Conservation (phyloP, 2,329 filamentous ascomycete genomes). For the Myriosclerotinia curreyana region DNA sequence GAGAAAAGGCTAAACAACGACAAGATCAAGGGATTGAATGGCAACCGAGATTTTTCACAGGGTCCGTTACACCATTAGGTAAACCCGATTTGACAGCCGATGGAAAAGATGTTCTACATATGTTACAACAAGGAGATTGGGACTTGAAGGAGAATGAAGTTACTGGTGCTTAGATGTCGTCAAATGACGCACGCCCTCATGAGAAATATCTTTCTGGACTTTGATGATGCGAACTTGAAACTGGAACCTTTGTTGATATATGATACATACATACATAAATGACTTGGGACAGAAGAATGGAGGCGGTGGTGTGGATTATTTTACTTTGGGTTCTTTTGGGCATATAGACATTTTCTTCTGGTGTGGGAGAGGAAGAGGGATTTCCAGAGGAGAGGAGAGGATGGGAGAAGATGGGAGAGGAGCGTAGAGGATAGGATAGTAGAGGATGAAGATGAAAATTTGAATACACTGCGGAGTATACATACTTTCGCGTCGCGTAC, state of each 20-base stretch:
- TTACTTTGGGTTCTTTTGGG: not conserved
- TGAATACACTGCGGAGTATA: not conserved
- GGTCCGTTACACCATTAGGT: constrained; percentile 56
- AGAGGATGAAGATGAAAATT: no score
- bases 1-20: constrained; percentile 77
- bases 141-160: constrained; percentile 35
- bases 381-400: not conserved
- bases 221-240: constrained; percentile 1
- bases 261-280: constrained; percentile 15
- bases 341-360: constrained; percentile 1
- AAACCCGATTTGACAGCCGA: constrained; percentile 62
- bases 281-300: not conserved
- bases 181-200: not conserved
- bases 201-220: not conserved
- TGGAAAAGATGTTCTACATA: constrained; percentile 55
- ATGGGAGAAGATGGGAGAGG: not conserved
- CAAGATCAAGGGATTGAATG: constrained; percentile 68
- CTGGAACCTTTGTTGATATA: constrained; percentile 7
- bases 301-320: not conserved
- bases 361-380: not conserved
- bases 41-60: constrained; percentile 84
- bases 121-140: constrained; percentile 49
- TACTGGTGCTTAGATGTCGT: constrained; percentile 9
- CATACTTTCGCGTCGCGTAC: no score
- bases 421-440: no score